Base-by-base conservation (phyloP, 129 eudicot genomes). In the Erigeron canadensis region DNA sequence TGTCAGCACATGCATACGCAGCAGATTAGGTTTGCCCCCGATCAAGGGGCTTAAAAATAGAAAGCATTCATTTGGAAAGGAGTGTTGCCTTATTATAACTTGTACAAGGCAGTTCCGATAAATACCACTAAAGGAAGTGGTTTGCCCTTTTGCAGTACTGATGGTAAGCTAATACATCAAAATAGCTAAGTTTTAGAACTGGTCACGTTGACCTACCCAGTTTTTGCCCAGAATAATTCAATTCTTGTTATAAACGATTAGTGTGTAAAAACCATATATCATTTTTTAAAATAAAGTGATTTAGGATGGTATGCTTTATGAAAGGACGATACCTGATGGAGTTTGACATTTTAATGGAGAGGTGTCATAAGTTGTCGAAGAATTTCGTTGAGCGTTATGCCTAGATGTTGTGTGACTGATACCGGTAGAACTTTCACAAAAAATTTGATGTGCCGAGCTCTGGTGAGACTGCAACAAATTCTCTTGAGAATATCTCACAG, bases 271-370 rank as follows among this genome's bases (percentile, higher is more conserved):
- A 28, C 34, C 34, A 28, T 28, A 28, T 28, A 28, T 28, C 34
- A 28, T 28, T 28, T 28, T 28, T 28, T 28, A 28, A 28, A 28
- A 28, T 28, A 28, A 28, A 28, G 3, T 28, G 34, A 28, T 28
- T 28, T 28, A 2, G 1, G 34, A 28, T 28, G 3, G 1, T 28
- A 28, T 28, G 34, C 34, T 28, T 28, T 28, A 28, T 63, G 44
- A 65, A 67, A 34, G 34, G 40, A 58, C 45, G 45, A 70, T 81
- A 84, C 88, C 88, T 76, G 82, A 44, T 70, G 62, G 60, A 63
- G 71, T 71, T 77, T 70, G 86, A 70, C 50, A 67, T 40, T 67
- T 80, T 46, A 47, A 38, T 71, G 73, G 54, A 18, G 80, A 54
- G 62, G 55, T 34, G 38, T 63, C 44, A 57, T 65, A 60, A 10